A percentile compares a stretch with the other conserved stretches of the same genome.
Evolutionary conservation across 2,329 filamentous ascomycete genomes (phyloP).

Genomic region (Talaromyces rugulosus): DNA sequence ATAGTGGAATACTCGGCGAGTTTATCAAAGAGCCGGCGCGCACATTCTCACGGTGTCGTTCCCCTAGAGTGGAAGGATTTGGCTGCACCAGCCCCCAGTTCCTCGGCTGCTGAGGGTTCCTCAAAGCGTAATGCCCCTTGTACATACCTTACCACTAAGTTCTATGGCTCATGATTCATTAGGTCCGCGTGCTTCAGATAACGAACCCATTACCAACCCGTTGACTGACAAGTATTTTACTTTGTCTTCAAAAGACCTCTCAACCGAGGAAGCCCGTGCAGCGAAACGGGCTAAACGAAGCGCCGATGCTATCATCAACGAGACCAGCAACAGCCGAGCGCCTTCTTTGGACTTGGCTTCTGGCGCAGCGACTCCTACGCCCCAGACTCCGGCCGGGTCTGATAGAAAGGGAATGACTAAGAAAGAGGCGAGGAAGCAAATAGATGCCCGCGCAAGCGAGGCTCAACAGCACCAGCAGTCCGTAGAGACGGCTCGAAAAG

Average conservation of each 20-base stretch:
- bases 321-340: slow-evolving; percentile 43
- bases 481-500: slow-evolving; percentile 76
- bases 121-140: slow-evolving; percentile 35
- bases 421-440: slow-evolving; percentile 77
- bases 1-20: slow-evolving; percentile 73
- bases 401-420: slow-evolving; percentile 71
- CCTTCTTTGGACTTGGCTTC: slow-evolving; percentile 60
- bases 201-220: slow-evolving; percentile 40
- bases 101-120: slow-evolving; percentile 26
- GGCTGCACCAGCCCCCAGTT: slow-evolving; percentile 45
- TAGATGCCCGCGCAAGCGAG: slow-evolving; percentile 70
- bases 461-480: slow-evolving; percentile 75
- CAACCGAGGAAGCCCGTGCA: slow-evolving; percentile 68
- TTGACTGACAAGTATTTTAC: slow-evolving; percentile 55
- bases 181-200: slow-evolving; percentile 37
- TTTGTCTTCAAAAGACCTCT: slow-evolving; percentile 62
- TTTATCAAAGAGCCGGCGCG: slow-evolving; percentile 67
- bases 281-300: slow-evolving; percentile 64
- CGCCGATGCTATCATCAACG: slow-evolving; percentile 49
- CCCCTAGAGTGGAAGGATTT: slow-evolving; percentile 72
- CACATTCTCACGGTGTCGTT: slow-evolving; percentile 73
- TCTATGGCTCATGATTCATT: background rate
- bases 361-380: slow-evolving; percentile 47
- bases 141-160: background rate
- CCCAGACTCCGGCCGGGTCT: slow-evolving; percentile 44